phyloP scores from a whole-genome alignment of 306 rosid species.

The Senna tora region DNA sequence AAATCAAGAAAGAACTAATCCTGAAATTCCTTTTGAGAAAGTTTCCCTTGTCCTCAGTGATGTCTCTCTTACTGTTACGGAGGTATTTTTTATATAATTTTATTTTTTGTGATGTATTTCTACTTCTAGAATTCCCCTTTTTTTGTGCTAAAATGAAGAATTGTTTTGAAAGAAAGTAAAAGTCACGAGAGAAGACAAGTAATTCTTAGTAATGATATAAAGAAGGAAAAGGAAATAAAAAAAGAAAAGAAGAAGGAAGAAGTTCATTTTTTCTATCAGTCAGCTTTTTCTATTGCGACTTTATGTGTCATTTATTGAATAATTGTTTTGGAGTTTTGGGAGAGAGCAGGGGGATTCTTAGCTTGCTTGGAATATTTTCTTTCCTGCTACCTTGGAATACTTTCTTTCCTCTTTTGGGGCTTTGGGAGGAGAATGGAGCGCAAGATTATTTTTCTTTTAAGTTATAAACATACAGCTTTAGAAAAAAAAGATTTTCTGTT shows the following conservation, averaged over 20 bases:
- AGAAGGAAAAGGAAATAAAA: background rate
- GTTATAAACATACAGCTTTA: background rate
- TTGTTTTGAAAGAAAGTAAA: conserved; percentile 9
- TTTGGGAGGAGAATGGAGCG: background rate
- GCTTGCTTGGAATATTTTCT: background rate
- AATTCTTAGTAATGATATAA: background rate
- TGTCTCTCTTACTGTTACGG: conserved; percentile 81
- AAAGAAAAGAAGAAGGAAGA: background rate
- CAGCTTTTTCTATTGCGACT: background rate
- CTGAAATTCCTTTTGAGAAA: conserved; percentile 87
- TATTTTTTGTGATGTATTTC: conserved; percentile 22
- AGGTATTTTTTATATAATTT: conserved; percentile 54
- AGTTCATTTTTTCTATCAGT: background rate
- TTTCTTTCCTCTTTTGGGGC: background rate
- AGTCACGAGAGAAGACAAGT: background rate
- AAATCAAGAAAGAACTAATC: conserved; percentile 81
- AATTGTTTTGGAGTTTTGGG: background rate
- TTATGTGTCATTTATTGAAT: background rate
- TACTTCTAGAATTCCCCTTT: conserved; percentile 27
- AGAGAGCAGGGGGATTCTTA: background rate
- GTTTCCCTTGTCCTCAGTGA: conserved; percentile 79
- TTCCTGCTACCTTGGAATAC: background rate
- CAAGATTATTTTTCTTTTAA: background rate
- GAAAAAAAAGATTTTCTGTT: background rate
- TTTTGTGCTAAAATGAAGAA: conserved; percentile 27